Evolutionary conservation across 495 filamentous ascomycete species (phyloP), one percentile per base, ranked within the genome.

Genomic region (Bombardia bombarda): DNA sequence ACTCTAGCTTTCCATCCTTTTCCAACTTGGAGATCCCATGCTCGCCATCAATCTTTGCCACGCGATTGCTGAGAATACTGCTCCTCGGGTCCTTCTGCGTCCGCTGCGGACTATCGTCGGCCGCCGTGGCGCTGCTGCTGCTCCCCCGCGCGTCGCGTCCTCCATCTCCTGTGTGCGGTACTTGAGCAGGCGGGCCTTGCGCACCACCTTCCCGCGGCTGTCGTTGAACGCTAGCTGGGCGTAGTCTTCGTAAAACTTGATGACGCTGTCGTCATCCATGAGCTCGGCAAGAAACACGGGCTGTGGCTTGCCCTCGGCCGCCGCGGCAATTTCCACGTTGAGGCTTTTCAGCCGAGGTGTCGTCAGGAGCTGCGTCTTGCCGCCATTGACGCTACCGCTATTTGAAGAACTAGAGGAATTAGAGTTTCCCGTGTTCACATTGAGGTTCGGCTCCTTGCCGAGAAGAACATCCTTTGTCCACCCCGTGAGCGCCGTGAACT

Each of bases 211-310:
- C 6, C 88, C 87, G 7, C 86, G 74, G 18, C 86, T 87, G 55
- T 96, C 87, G 7, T 81, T 86, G 62, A 95, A 98, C 4, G 92
- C 90, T 4, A 95, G 66, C 42, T 84, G 79, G 7, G 90, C 82
- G 65, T 94, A 97, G 57, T 97, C 90, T 46, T 97, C 90, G 66
- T 95, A 95, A 65, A 95, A 97, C 54, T 90, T 79, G 17, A 94
- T 80, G 6, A 92, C 89, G 50, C 84, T 89, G 44, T 95, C 86
- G 47, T 96, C 89, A 54, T 98, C 92, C 41, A 98, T 73, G 18
- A 98, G 69, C 54, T 97, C 93, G 2, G 89, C 87, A 36, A 96
- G 68, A 53, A 92, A 95, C 0, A 95, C 87, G 0, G 88, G 84
- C 42, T 86, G 82, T 2, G 73, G 74, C 10, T 74, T 49, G 12